Evolutionary conservation across 371 early-diverging fungal species (phyloP).

Genomic region (Coemansia linderi): DNA sequence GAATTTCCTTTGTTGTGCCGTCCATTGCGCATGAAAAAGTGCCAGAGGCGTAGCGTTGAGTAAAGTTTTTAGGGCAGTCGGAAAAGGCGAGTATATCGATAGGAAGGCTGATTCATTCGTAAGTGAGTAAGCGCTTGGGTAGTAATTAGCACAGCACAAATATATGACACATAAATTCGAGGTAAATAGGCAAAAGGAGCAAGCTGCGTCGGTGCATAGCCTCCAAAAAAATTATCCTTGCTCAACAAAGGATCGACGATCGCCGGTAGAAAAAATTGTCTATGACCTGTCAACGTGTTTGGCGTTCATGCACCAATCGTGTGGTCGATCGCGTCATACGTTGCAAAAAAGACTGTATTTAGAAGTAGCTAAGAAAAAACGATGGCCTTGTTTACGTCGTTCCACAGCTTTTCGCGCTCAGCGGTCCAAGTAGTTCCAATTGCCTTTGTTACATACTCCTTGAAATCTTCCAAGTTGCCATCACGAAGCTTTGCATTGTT

Average conservation of each 20-base stretch:
- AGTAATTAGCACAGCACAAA: not conserved
- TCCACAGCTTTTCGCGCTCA: constrained; percentile 18
- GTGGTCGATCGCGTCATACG: not conserved
- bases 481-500: constrained; percentile 19
- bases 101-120: not conserved
- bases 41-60: not conserved
- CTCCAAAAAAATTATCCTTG: not conserved
- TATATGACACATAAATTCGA: not conserved
- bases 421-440: constrained; percentile 11
- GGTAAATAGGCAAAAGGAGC: not conserved
- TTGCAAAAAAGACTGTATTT: not conserved
- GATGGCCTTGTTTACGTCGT: constrained; percentile 11
- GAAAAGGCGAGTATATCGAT: not conserved
- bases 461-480: constrained; percentile 23
- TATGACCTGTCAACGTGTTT: not conserved
- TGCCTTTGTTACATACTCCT: constrained; percentile 21
- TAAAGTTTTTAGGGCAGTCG: not conserved
- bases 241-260: not conserved
- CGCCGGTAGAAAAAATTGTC: not conserved
- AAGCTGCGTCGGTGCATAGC: not conserved
- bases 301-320: not conserved
- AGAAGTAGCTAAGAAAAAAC: not conserved
- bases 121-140: not conserved
- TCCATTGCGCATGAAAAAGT: constrained; percentile 33
- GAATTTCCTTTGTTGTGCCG: constrained; percentile 62